Percentiles rank a stretch among this genome's conserved stretches.
phyloP scores from a whole-genome alignment of 768 basidiomycete species.

The Candolleomyces eurysporus region DNA sequence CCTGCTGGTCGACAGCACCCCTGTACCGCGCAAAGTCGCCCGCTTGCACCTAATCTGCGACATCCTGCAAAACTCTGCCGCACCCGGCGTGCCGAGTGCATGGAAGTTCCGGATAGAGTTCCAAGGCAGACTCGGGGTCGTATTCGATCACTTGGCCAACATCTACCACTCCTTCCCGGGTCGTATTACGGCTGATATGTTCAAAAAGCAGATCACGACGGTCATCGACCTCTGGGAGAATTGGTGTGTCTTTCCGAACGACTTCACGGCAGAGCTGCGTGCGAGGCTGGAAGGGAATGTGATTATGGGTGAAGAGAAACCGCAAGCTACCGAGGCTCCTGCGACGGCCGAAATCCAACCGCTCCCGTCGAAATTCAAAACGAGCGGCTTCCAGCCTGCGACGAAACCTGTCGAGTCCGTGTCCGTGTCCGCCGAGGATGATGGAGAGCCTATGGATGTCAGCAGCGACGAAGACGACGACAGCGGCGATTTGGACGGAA shows the following conservation, averaged over 20 bases:
- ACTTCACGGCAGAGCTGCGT: constrained; percentile 75
- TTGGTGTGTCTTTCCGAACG: constrained; percentile 94
- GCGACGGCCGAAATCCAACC: constrained; percentile 16
- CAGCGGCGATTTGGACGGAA: constrained; percentile 29
- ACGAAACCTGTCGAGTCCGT: constrained; percentile 32
- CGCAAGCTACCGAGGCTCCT: constrained; percentile 10
- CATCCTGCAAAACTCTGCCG: constrained; percentile 96
- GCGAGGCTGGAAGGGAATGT: constrained; percentile 66
- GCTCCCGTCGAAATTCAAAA: constrained; percentile 68
- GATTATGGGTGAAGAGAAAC: constrained; percentile 28
- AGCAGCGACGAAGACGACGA: constrained; percentile 2
- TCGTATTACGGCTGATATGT: constrained; percentile 92
- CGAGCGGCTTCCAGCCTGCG: constrained; percentile 75
- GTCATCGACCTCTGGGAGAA: constrained; percentile 97
- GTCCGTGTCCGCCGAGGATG: constrained; percentile 3
- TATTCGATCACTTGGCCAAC: constrained; percentile 92
- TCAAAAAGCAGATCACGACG: constrained; percentile 87
- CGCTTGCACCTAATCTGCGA: constrained; percentile 95
- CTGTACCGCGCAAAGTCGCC: constrained; percentile 96
- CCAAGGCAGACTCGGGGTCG: constrained; percentile 84
- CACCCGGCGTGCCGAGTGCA: constrained; percentile 80
- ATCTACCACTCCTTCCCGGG: constrained; percentile 97
- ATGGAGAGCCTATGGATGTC: constrained; percentile 19
- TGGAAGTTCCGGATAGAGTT: constrained; percentile 98
- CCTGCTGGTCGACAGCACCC: constrained; percentile 84